phyloP scores from a whole-genome alignment of 768 basidiomycete genomes.

The Mycena maculata region DNA sequence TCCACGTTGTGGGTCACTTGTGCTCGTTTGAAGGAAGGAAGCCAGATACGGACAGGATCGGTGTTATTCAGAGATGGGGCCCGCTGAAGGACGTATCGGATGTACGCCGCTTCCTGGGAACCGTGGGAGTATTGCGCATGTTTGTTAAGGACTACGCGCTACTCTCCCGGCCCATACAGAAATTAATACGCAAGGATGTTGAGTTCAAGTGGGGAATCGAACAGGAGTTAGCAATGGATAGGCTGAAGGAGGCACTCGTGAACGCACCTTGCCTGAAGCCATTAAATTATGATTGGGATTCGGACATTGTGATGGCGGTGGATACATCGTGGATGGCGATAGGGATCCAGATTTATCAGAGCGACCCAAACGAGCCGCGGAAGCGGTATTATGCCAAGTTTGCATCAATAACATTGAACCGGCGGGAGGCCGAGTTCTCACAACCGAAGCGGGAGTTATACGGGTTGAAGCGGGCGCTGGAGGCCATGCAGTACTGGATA shows the following conservation, averaged over 20 bases:
- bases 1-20: conserved; percentile 40
- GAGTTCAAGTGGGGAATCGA: conserved; percentile 39
- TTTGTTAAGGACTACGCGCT: conserved; percentile 37
- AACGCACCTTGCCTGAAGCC: conserved; percentile 34
- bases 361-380: conserved; percentile 11
- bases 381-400: conserved; percentile 38
- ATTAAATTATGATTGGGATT: conserved; percentile 41
- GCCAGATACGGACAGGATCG: conserved; percentile 36
- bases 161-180: not conserved
- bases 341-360: conserved; percentile 25
- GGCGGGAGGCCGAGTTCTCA: conserved; percentile 23
- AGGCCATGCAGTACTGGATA: conserved; percentile 25
- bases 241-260: conserved; percentile 29
- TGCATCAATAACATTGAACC: conserved; percentile 39
- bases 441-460: conserved; percentile 46
- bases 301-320: conserved; percentile 41
- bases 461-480: conserved; percentile 32
- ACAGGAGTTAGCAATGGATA: conserved; percentile 35
- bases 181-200: not conserved
- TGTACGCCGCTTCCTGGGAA: conserved; percentile 28
- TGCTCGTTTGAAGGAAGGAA: conserved; percentile 41
- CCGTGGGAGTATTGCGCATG: conserved; percentile 23
- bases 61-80: conserved; percentile 35
- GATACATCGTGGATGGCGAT: conserved; percentile 36
- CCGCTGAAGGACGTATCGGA: conserved; percentile 18